Conservation (phyloP, 345 rosid species). For the Gossypium herbaceum region DNA sequence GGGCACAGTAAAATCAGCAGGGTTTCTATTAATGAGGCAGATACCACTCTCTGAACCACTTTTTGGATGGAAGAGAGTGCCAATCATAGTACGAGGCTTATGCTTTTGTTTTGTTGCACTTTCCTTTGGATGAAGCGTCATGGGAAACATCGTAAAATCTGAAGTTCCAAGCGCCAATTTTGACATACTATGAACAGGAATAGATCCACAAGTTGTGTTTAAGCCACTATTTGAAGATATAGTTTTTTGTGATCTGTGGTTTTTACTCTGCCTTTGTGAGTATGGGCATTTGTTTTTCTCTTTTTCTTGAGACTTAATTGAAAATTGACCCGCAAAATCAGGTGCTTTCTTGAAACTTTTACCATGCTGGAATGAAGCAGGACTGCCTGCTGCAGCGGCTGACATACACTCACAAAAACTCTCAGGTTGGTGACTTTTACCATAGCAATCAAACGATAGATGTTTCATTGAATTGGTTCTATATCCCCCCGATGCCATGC, state of each 20-base stretch:
- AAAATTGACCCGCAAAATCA: conserved; percentile 32
- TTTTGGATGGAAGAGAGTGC: conserved; percentile 28
- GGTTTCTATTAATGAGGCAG: conserved; percentile 74
- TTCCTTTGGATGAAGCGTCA: conserved; percentile 28
- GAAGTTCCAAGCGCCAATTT: conserved; percentile 40
- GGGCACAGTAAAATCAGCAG: conserved; percentile 81
- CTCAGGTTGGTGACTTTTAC: conserved; percentile 36
- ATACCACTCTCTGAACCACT: conserved; percentile 31
- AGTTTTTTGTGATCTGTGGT: conserved; percentile 29
- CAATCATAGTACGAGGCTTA: conserved; percentile 25
- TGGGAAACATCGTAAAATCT: conserved; percentile 43
- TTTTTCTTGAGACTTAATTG: conserved; percentile 42
- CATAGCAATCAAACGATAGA: conserved; percentile 30
- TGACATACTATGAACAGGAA: conserved; percentile 38
- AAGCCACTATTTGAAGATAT: conserved; percentile 27
- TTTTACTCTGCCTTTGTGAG: conserved; percentile 31
- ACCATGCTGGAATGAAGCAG: conserved; percentile 46
- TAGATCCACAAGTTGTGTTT: conserved; percentile 35
- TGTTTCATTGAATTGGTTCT: conserved; percentile 36
- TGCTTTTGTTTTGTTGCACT: conserved; percentile 37
- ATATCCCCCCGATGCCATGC: conserved; percentile 38
- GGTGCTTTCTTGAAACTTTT: conserved; percentile 32
- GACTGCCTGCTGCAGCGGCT: conserved; percentile 34
- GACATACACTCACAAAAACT: conserved; percentile 30
- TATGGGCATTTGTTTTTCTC: conserved; percentile 36